These are phyloP conservation scores for Hymenoscyphus albidus DNA, from an alignment of 2,329 filamentous ascomycete species.

Conservation along the genomic window DNA sequence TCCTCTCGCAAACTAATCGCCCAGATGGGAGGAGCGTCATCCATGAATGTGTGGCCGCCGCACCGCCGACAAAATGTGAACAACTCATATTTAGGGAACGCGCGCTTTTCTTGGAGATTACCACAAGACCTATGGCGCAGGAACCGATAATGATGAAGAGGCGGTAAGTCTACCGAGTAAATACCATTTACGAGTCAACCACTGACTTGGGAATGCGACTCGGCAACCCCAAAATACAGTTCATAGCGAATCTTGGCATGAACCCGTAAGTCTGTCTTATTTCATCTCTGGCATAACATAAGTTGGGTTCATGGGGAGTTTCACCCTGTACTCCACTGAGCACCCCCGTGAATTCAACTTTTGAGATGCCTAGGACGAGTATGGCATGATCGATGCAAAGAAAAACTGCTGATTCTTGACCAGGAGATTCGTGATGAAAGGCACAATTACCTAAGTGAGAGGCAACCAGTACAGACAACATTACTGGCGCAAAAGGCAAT, in stretches of 20 bases:
- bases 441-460: conserved; percentile 48
- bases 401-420: conserved; percentile 1
- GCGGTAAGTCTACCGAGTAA: conserved; percentile 36
- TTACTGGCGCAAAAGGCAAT: conserved; percentile 42
- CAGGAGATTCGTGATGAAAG: conserved; percentile 45
- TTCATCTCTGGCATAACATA: too few species aligned
- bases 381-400: conserved; percentile 2
- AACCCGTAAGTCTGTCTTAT: conserved; percentile 36
- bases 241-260: conserved; percentile 41
- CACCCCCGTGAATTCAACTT: too few species aligned
- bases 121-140: conserved; percentile 53
- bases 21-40: conserved; percentile 39
- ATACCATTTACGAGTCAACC: background rate
- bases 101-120: conserved; percentile 49
- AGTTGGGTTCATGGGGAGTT: too few species aligned
- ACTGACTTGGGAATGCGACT: conserved; percentile 39
- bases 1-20: conserved; percentile 42
- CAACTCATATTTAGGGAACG: conserved; percentile 46
- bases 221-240: conserved; percentile 41
- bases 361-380: conserved; percentile 24
- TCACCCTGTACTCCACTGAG: too few species aligned
- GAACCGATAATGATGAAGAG: conserved; percentile 46
- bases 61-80: conserved; percentile 47
- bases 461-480: conserved; percentile 44
- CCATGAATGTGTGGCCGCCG: conserved; percentile 42